Base-by-base conservation (phyloP, 352 stramenopile genomes). In the Pythium chondricola region DNA sequence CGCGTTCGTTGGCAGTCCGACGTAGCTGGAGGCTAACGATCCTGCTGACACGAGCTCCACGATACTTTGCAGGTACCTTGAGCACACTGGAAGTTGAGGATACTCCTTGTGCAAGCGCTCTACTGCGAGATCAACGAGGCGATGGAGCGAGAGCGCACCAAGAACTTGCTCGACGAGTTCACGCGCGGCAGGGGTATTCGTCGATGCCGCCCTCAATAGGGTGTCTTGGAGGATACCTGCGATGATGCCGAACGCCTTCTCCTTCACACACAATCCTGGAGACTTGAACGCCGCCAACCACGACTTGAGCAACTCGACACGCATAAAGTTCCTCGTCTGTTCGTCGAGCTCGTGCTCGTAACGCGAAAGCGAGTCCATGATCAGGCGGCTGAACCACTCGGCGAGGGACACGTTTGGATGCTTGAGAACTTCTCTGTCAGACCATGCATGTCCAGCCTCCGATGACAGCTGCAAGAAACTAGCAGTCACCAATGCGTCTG, bases 361-460 rank as follows among this genome's bases (percentile, higher is more conserved):
- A 24, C 56, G 29, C 21, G 71, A 60, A 7, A 88, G 58, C 1
- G 63, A 71, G 25, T 88, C 69, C 44, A 90, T 69, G 44, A 96
- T 41, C 26, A 96, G 63, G 5, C 66, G 67, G 47, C 75, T 94
- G 42, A 92, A 72, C 81, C 79, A 95, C 43, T 95, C 80, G 0
- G 83, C 84, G 17, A 96, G 65, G 46, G 87, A 89, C 1, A 96
- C 59, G 26, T 93, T 95, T 11, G 85, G 85, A 30, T 95, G 83
- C 33, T 67, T 80, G 4, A 92, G 53, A 6, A 94, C 74, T 52
- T 91, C 74, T 48, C 71, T 79, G 52, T 96, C 85, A 9, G 81
- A 88, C 80, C 83, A 94, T 9, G 73, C 55, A 29, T 88, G 68
- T 2, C 77, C 69, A 38, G 70, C 50, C 55, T 89, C 74, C 13